phyloP scores from a whole-genome alignment of 1,284 basidiomycete genomes.

The Fomitopsis schrenkii region DNA sequence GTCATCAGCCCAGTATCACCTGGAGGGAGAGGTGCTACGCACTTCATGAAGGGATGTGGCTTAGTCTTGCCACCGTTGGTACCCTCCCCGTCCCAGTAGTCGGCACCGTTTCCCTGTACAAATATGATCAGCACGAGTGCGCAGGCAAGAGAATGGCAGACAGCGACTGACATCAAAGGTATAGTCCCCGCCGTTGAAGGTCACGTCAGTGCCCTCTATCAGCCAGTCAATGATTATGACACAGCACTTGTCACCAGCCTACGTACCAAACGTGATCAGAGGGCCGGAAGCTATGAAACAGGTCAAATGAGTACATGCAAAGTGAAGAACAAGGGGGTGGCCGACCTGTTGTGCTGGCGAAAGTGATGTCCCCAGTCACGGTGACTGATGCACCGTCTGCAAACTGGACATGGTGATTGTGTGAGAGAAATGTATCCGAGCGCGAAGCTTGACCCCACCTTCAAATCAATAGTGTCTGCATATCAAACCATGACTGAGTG shows the following conservation, averaged over 20 bases:
- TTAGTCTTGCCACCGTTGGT: conserved; percentile 34
- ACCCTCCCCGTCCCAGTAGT: conserved; percentile 33
- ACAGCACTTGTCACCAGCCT: background rate
- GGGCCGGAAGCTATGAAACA: background rate
- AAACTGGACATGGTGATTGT: background rate
- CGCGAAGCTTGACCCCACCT: background rate
- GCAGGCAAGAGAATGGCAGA: conserved; percentile 26
- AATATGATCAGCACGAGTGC: background rate
- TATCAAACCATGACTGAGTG: background rate
- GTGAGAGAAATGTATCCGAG: background rate
- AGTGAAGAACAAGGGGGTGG: background rate
- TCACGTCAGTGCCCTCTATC: background rate
- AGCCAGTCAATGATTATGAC: background rate
- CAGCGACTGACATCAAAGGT: conserved; percentile 35
- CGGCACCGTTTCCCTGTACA: background rate
- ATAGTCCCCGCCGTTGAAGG: conserved; percentile 38
- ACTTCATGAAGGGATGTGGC: conserved; percentile 36
- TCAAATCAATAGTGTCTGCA: background rate
- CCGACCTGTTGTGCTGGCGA: background rate
- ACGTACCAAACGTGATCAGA: conserved; percentile 2
- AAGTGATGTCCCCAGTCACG: conserved; percentile 2
- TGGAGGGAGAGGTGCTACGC: background rate
- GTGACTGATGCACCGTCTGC: conserved; percentile 3
- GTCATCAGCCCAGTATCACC: background rate
- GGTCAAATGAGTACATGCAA: background rate